Percentiles rank a stretch among this genome's conserved stretches.
Evolutionary conservation across 2,329 filamentous ascomycete genomes (phyloP).

Genomic region (Bipolaris victoriae): DNA sequence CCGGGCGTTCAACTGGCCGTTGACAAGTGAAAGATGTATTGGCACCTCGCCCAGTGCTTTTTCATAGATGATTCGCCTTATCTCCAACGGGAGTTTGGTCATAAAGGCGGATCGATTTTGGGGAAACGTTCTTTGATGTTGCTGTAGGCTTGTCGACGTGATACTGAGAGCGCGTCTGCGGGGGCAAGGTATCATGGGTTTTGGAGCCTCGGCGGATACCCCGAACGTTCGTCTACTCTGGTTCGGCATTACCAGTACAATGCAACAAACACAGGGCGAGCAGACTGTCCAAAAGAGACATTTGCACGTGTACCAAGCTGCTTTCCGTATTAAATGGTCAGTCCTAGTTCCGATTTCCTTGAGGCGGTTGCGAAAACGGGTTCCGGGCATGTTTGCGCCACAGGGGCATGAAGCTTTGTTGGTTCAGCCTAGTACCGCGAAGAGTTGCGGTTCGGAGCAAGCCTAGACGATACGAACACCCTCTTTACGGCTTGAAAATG

Average conservation of each 20-base stretch:
- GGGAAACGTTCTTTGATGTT: constrained; percentile 16
- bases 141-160: constrained; percentile 13
- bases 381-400: constrained; percentile 9
- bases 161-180: constrained; percentile 24
- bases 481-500: background rate
- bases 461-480: too few relatives aligned
- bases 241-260: constrained; percentile 14
- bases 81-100: constrained; percentile 27
- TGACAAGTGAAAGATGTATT: constrained; percentile 17
- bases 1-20: constrained; percentile 17
- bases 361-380: constrained; percentile 10
- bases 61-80: constrained; percentile 29
- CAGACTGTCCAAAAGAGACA: constrained; percentile 23
- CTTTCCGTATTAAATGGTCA: constrained; percentile 10
- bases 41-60: constrained; percentile 18
- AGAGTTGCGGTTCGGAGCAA: background rate
- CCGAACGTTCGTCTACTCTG: constrained; percentile 2
- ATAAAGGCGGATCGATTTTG: constrained; percentile 29
- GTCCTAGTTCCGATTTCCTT: constrained; percentile 19
- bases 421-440: background rate
- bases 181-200: constrained; percentile 23
- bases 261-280: constrained; percentile 26
- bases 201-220: background rate
- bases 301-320: constrained; percentile 22
- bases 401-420: background rate